Percentiles rank a stretch among this genome's conserved stretches.
phyloP scores from a whole-genome alignment of 2,329 filamentous ascomycete genomes.

The Arthrobotrys iridis region DNA sequence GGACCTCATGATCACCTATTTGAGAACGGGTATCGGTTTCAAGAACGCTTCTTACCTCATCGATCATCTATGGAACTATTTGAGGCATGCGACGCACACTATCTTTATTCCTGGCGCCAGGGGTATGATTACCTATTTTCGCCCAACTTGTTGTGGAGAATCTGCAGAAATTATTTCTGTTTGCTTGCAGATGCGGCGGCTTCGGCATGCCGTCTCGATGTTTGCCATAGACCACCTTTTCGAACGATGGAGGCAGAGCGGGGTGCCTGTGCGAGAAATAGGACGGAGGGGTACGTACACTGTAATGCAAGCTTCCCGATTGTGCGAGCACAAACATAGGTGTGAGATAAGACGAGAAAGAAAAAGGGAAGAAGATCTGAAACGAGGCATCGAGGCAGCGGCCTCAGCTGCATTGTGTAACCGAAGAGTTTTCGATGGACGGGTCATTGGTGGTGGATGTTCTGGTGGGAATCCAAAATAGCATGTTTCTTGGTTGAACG shows the following conservation, averaged over 20 bases:
- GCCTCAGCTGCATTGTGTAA: conserved; percentile 48
- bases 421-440: conserved; percentile 5
- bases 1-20: conserved; percentile 51
- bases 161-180: conserved; percentile 46
- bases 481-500: too few species aligned
- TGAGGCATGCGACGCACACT: conserved; percentile 12
- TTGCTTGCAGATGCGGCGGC: conserved; percentile 12
- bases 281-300: conserved; percentile 5
- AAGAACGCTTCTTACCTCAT: conserved; percentile 8
- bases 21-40: conserved; percentile 21
- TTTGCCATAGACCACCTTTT: conserved; percentile 12
- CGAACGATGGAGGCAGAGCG: not conserved
- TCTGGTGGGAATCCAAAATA: conserved; percentile 20
- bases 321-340: not conserved
- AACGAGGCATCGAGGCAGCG: conserved; percentile 48
- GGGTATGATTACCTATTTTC: conserved; percentile 35
- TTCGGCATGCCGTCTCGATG: conserved; percentile 21
- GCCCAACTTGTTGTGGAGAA: conserved; percentile 14
- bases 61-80: conserved; percentile 6
- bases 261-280: not conserved
- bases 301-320: not conserved
- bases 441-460: not conserved
- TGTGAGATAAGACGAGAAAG: conserved; percentile 33
- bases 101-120: conserved; percentile 23
- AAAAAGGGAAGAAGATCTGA: conserved; percentile 34